Conservation (phyloP, 2,329 filamentous ascomycete species). For the Byssochlamys sp. region DNA sequence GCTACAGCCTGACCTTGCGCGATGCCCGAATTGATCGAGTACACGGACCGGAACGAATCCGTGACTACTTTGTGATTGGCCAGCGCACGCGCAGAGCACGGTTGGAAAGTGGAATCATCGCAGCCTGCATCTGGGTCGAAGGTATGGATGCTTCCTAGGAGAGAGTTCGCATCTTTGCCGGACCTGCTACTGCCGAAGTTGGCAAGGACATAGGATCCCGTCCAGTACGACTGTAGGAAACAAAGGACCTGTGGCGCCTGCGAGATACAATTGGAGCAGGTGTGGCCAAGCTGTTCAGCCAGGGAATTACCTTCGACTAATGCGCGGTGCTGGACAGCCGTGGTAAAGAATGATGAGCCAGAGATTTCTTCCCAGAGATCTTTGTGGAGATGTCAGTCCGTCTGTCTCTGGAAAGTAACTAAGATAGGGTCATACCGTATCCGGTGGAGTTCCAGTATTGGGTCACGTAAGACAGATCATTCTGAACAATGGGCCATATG, state of each 20-base stretch:
- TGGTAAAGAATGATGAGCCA: slow-evolving; percentile 69
- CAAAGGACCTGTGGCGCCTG: slow-evolving; percentile 63
- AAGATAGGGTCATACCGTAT: slow-evolving; percentile 37
- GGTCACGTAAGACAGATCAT: slow-evolving; percentile 64
- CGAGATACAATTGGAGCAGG: slow-evolving; percentile 50
- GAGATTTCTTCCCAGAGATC: slow-evolving; percentile 71
- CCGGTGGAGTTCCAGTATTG: slow-evolving; percentile 58
- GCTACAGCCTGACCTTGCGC: slow-evolving; percentile 50
- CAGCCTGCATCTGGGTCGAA: slow-evolving; percentile 61
- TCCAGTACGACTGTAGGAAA: slow-evolving; percentile 68
- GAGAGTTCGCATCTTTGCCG: slow-evolving; percentile 63
- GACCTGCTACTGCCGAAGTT: slow-evolving; percentile 58
- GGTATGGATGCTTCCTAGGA: slow-evolving; percentile 56
- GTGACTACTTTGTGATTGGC: slow-evolving; percentile 67
- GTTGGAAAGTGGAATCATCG: slow-evolving; percentile 64
- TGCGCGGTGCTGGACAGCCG: slow-evolving; percentile 57
- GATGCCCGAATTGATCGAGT: slow-evolving; percentile 59
- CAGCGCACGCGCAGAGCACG: slow-evolving; percentile 58
- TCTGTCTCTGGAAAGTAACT: background rate
- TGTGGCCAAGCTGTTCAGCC: slow-evolving; percentile 53
- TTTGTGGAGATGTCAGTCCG: background rate
- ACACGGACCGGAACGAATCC: slow-evolving; percentile 65
- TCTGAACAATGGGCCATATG: slow-evolving; percentile 64
- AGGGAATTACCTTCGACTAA: slow-evolving; percentile 51
- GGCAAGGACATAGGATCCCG: slow-evolving; percentile 53